phyloP scores from a whole-genome alignment of 345 rosid genomes.

The Carallia brachiata region DNA sequence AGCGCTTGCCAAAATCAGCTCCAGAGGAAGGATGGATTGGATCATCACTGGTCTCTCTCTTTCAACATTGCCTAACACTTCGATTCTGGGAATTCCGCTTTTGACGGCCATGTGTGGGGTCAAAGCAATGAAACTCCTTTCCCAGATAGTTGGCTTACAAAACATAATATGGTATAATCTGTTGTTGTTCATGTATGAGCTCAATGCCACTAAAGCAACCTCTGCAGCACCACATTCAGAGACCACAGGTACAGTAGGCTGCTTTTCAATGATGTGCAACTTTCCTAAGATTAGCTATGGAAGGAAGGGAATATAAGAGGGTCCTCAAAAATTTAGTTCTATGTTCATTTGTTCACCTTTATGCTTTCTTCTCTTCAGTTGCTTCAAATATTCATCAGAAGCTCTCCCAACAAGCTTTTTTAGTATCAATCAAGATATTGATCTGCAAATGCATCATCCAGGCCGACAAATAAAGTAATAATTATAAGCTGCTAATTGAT shows the following conservation, averaged over 20 bases:
- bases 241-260: constrained; percentile 37
- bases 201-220: constrained; percentile 47
- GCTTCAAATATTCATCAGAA: no score
- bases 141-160: constrained; percentile 77
- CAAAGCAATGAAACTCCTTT: constrained; percentile 50
- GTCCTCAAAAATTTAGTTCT: no score
- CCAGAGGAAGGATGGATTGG: constrained; percentile 52
- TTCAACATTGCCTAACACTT: constrained; percentile 76
- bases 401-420: no score
- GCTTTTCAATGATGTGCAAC: neutral
- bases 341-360: no score
- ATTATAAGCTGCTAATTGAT: no score
- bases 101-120: constrained; percentile 69
- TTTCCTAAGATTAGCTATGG: neutral
- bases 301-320: neutral
- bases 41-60: constrained; percentile 70
- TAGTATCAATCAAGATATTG: no score
- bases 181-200: constrained; percentile 71
- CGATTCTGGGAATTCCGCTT: constrained; percentile 79
- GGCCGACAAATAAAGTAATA: no score
- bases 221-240: constrained; percentile 38
- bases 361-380: no score
- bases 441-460: no score
- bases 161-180: constrained; percentile 83
- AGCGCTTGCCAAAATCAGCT: constrained; percentile 42